These are phyloP conservation scores for Globisporangium cystogenes DNA, from an alignment of 352 stramenopile genomes.

Conservation along the genomic window DNA sequence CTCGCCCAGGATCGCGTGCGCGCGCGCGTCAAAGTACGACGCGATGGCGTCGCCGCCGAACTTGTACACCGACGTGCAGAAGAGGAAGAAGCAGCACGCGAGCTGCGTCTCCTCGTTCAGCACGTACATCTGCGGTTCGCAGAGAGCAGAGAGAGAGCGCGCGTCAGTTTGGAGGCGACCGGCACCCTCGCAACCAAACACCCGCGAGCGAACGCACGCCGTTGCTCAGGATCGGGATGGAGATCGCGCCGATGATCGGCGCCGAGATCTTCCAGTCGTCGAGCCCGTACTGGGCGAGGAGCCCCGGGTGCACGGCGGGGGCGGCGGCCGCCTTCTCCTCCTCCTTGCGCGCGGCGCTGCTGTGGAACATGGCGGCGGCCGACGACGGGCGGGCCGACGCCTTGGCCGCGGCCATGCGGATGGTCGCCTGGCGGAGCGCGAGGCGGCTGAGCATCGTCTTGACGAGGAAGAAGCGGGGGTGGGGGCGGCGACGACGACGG, in stretches of 20 bases:
- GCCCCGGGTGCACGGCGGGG: slow-evolving; percentile 33
- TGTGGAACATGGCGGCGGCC: slow-evolving; percentile 41
- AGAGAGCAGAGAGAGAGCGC: too few species aligned
- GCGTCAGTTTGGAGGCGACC: too few species aligned
- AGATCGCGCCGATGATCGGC: slow-evolving; percentile 61
- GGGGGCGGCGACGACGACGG: not conserved
- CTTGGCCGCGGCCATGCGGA: slow-evolving; percentile 38
- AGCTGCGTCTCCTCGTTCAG: slow-evolving; percentile 85
- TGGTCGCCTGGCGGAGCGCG: slow-evolving; percentile 59
- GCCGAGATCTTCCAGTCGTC: slow-evolving; percentile 84
- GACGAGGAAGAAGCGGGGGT: not conserved
- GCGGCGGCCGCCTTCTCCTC: slow-evolving; percentile 42
- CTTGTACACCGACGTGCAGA: slow-evolving; percentile 84
- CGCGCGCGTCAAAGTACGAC: slow-evolving; percentile 82
- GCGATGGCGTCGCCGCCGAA: slow-evolving; percentile 75
- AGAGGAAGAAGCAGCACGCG: slow-evolving; percentile 81
- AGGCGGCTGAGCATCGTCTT: slow-evolving; percentile 64
- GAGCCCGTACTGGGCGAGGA: slow-evolving; percentile 61
- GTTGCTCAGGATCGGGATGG: slow-evolving; percentile 77
- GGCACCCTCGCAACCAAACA: too few species aligned
- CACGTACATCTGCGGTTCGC: slow-evolving; percentile 77
- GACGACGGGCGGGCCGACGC: slow-evolving; percentile 11
- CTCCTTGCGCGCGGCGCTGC: slow-evolving; percentile 40
- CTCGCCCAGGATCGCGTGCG: slow-evolving; percentile 75
- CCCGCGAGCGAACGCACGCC: slow-evolving; percentile 35